Evolutionary conservation across 371 early-diverging fungal genomes (phyloP), one percentile per base, ranked within the genome.

Genomic region (Lichtheimia hyalospora): DNA sequence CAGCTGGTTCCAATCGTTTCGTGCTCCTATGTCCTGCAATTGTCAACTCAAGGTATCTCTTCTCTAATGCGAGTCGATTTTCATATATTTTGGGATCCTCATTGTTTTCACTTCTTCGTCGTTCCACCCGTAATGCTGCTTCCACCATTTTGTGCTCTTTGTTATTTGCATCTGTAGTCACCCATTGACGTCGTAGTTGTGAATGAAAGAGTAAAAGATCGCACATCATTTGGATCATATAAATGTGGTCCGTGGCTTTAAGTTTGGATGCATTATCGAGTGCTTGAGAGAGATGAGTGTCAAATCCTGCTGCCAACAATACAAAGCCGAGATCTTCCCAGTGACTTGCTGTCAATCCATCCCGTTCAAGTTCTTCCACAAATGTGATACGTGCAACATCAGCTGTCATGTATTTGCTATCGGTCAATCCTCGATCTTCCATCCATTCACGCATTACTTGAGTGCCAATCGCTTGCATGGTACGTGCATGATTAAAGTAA

Each of bases 301-400:
- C 43, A 14, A 53, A 55, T 1, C 67, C 65, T 4, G 66, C 64
- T 10, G 56, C 27, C 16, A 52, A 52, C 16, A 73, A 20, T 21
- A 71, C 23, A 28, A 62, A 68, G 2, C 64, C 66, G 8, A 73
- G 52, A 54, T 69, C 71, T 28, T 67, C 61, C 77, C 77, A 77
- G 40, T 66, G 57, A 40, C 25, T 39, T 15, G 55, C 51, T 8
- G 67, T 57, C 64, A 77, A 66, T 5, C 77, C 76, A 27, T 72
- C 63, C 16, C 58, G 48, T 40, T 49, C 54, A 1, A 74, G 18
- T 0, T 42, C 20, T 20, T 66, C 56, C 14, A 55, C 41, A 12
- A 68, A 53, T 8, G 66, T 69, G 14, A 57, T 48, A 10, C 60
- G n/a, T 21, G 53, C 60, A 7, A 54, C 56, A 49, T 66, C 58